phyloP scores from a whole-genome alignment of 306 rosid genomes.

The Pterocarpus santalinus region DNA sequence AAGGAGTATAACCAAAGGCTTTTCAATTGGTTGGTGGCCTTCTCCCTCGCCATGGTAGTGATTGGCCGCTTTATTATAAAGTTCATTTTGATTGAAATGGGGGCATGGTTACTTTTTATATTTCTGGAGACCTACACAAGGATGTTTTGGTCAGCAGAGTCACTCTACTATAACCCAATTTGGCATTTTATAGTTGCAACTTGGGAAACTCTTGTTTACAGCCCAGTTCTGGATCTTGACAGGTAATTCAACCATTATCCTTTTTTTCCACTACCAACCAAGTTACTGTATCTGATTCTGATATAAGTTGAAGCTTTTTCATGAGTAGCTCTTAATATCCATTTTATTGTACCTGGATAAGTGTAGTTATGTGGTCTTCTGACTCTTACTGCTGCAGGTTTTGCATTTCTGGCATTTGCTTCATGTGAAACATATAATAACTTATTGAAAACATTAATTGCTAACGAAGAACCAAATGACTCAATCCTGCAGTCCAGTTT shows the following conservation, averaged over 20 bases:
- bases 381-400: neutral
- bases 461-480: neutral
- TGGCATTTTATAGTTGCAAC: constrained; percentile 89
- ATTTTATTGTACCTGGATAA: neutral
- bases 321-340: constrained; percentile 6
- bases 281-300: constrained; percentile 18
- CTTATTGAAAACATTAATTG: constrained; percentile 10
- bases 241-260: constrained; percentile 60
- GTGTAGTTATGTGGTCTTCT: neutral
- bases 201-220: constrained; percentile 95
- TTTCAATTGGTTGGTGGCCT: constrained; percentile 98
- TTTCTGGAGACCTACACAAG: constrained; percentile 97
- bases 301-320: neutral
- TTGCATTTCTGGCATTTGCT: neutral
- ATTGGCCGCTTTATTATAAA: constrained; percentile 89
- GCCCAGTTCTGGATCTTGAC: constrained; percentile 95
- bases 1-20: constrained; percentile 94
- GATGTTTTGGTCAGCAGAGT: constrained; percentile 97
- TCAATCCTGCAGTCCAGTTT: neutral
- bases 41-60: constrained; percentile 90
- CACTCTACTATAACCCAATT: constrained; percentile 87
- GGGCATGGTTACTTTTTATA: constrained; percentile 92
- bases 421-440: constrained; percentile 9
- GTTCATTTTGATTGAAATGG: constrained; percentile 84
- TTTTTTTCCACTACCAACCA: neutral